These are phyloP conservation scores for Mucor circinelloides DNA, from an alignment of 371 early-diverging fungal genomes.

Conservation along the genomic window DNA sequence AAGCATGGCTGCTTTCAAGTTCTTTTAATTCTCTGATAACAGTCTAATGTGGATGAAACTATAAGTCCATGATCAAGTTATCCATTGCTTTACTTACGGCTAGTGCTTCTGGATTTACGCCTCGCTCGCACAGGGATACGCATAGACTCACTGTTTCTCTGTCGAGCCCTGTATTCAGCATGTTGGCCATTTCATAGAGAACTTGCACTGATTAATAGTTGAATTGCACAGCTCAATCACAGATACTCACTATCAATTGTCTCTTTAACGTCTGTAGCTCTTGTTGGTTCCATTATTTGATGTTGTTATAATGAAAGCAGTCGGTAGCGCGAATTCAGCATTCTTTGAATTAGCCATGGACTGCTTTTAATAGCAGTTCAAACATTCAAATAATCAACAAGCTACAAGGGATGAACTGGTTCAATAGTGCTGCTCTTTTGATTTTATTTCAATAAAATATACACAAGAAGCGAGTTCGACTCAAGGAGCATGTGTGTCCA, in stretches of 20 bases:
- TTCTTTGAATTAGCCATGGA: too few species aligned
- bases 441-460: too few species aligned
- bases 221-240: too few species aligned
- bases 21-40: constrained; percentile 27
- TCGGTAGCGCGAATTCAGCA: too few species aligned
- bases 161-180: constrained; percentile 30
- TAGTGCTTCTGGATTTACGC: constrained; percentile 34
- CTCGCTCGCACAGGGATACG: constrained; percentile 31
- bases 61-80: neutral
- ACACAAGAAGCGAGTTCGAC: too few species aligned
- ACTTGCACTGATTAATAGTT: neutral
- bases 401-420: too few species aligned
- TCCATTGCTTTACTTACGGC: constrained; percentile 10
- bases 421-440: too few species aligned
- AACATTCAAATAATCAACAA: too few species aligned
- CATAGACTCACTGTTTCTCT: constrained; percentile 25
- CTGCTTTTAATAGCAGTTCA: too few species aligned
- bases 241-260: constrained; percentile 23
- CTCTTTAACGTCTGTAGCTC: constrained; percentile 22
- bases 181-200: constrained; percentile 24
- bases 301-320: neutral
- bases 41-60: constrained; percentile 2
- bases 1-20: constrained; percentile 3
- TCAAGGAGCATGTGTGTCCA: neutral
- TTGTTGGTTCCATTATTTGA: constrained; percentile 21